Evolutionary conservation across 805 yeast genomes (phyloP), one percentile per base, ranked within the genome.

Genomic region (Kodamaea lidongshanica): DNA sequence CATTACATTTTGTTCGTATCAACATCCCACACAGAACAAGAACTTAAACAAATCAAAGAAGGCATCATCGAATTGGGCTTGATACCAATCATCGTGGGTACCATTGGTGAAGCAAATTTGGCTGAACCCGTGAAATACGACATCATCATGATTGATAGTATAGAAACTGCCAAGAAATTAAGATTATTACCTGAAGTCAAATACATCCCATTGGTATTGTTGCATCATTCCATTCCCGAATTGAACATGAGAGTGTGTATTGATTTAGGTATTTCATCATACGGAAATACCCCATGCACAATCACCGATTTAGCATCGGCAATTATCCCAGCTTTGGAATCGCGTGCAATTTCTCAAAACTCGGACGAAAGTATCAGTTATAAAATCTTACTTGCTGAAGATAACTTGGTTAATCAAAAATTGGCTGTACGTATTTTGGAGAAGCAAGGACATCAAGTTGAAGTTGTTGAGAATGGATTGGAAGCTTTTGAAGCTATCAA

Each of bases 211-310:
- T 67, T 85, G 46, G 94, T 85, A 4, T 62, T 85, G 32, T 60
- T 85, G 40, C 85, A 78, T 43, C 86, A 82, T 23, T 74, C 80
- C 30, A 72, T 80, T 22, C 86, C 92, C 3, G 77, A 77, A 27
- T 71, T 84, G 45, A 83, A 80, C 46, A 78, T 85, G 77, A 74
- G 84, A 54, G 69, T 78, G 25, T 86, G 95, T 53, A 66, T 85
- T 22, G 94, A 86, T 50, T 63, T 85, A 39, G 95, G 94, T 45
- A 85, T 85, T 33, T 79, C 89, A 7, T 79, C 92, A 0, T 84
- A 82, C 50, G 95, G 95, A 26, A 85, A 83, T 51, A 81, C 92
- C 1, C 95, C 95, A 13, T 84, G 94, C 50, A 74, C 88, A 0
- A 72, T 79, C 7, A 73, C 79, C 28, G 95, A 86, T 46, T 65